Evolutionary conservation across 768 basidiomycete species (phyloP).

Genomic region (Leccinum aurantiacum): DNA sequence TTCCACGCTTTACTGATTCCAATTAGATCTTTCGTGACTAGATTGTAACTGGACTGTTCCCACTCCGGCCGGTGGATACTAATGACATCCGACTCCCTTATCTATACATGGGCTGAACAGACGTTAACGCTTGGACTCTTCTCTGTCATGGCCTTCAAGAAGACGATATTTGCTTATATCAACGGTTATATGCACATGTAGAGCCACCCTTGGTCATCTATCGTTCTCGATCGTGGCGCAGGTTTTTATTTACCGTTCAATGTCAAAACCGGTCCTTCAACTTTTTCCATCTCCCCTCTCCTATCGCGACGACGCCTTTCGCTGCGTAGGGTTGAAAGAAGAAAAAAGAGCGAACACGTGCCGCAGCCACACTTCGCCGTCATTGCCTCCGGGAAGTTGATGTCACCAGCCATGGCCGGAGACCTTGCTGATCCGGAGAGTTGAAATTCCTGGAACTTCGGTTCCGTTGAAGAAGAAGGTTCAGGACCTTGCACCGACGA

Average conservation of each 20-base stretch:
- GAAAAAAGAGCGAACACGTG: background rate
- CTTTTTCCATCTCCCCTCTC: conserved; percentile 67
- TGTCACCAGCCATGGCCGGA: conserved; percentile 63
- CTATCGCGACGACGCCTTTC: conserved; percentile 50
- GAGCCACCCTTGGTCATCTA: background rate
- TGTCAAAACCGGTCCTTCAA: conserved; percentile 39
- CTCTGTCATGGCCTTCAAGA: too few relatives aligned
- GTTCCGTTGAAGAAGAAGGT: conserved; percentile 60
- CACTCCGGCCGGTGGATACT: background rate
- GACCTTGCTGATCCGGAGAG: conserved; percentile 67
- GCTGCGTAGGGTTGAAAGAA: conserved; percentile 55
- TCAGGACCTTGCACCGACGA: conserved; percentile 63
- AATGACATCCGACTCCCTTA: background rate
- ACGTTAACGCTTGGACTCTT: background rate
- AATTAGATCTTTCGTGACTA: conserved; percentile 1
- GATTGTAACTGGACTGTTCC: background rate
- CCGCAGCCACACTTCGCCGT: conserved; percentile 63
- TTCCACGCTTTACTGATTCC: background rate
- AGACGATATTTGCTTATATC: background rate
- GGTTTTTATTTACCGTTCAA: background rate
- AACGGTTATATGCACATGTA: background rate
- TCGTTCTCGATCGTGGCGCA: background rate
- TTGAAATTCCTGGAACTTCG: conserved; percentile 49
- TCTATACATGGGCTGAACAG: background rate
- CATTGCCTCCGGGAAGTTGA: conserved; percentile 49